Base-by-base conservation (phyloP, 495 filamentous ascomycete genomes). In the Pyrenula massariospora region DNA sequence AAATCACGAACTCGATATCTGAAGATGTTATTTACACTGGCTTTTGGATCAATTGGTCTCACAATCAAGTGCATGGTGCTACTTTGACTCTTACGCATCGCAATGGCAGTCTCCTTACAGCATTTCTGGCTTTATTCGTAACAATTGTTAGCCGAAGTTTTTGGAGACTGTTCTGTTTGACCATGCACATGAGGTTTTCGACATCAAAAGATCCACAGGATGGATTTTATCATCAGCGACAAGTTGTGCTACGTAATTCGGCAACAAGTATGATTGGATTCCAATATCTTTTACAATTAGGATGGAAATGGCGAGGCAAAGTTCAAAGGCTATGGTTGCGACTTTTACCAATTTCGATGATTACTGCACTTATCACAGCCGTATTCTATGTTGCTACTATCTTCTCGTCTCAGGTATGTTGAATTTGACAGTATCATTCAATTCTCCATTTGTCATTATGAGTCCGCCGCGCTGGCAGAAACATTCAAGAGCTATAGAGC, bases 121-220 rank as follows among this genome's bases (percentile, higher is more conserved):
- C 62, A 22, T 58, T 65, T 22, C 3, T 62, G 1, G 57, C 60
- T n/a, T 57, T 65, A 21, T 65, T 52, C 21, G 60, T 64, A 1
- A 50, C 57, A 19, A 19, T 54, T 3, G 58, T 60, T 10, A 53
- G 54, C 55, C 52, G 25, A 0, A 48, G 58, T 21, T 60, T 62
- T 22, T 65, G 62, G 60, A 53, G 58, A 25, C 50, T 65, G 47
- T 10, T 56, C 2, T 62, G 60, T 22, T 15, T 58, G 12, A 22
- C 42, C 2, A 10, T 58, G 2, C 59, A 61, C 48, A 49, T 19
- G 10, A 3, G 2, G n/a, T 56, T n/a, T 22, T 62, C 62, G 2
- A 24, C 50, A 3, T 21, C 19, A 8, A 2, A 24, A 1, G 12
- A 52, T 2, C 52, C 55, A 19, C 57, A 62, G 55, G 57, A 52